A percentile compares a stretch with the other conserved stretches of the same genome.
These are phyloP conservation scores for Aspergillus melleus DNA, from an alignment of 2,329 filamentous ascomycete species.

Conservation along the genomic window DNA sequence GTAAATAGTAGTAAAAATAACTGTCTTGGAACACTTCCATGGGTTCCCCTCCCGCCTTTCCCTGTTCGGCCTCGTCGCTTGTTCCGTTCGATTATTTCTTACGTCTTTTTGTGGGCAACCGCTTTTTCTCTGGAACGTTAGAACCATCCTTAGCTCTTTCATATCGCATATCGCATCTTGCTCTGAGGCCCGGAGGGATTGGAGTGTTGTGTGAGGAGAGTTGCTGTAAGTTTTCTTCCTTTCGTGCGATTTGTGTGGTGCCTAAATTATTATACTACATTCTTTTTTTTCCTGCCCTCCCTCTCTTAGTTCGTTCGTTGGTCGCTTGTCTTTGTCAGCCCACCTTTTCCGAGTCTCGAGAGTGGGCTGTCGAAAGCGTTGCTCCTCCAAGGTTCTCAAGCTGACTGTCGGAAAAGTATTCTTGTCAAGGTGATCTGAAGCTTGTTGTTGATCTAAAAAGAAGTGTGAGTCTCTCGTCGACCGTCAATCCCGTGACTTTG, in stretches of 20 bases:
- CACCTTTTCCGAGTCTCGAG: slow-evolving; percentile 24
- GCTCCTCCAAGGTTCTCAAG: slow-evolving; percentile 33
- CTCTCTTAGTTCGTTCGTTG: slow-evolving; percentile 4
- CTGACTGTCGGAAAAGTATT: slow-evolving; percentile 22
- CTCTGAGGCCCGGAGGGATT: slow-evolving; percentile 25
- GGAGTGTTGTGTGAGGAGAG: slow-evolving; percentile 25
- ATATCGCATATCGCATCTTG: slow-evolving; percentile 6
- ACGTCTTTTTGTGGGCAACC: slow-evolving; percentile 13
- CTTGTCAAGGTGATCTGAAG: slow-evolving; percentile 26
- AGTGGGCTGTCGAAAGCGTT: slow-evolving; percentile 32
- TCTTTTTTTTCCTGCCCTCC: slow-evolving; percentile 12
- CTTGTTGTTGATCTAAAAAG: slow-evolving; percentile 21
- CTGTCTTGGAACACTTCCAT: no score
- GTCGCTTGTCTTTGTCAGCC: slow-evolving; percentile 23
- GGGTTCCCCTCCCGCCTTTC: slow-evolving; percentile 1
- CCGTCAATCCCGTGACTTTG: slow-evolving; percentile 4
- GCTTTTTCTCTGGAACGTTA: not conserved
- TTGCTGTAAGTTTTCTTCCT: slow-evolving; percentile 16
- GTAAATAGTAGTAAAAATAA: no score
- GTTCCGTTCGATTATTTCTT: slow-evolving; percentile 9
- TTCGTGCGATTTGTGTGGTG: slow-evolving; percentile 8
- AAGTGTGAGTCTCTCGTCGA: slow-evolving; percentile 29
- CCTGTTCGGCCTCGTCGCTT: slow-evolving; percentile 19
- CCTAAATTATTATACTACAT: slow-evolving; percentile 7
- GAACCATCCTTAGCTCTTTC: not conserved